Percentiles rank a stretch among this genome's conserved stretches.
These are phyloP conservation scores for Westerdykella aurantiaca DNA, from an alignment of 2,329 filamentous ascomycete genomes.

Conservation along the genomic window DNA sequence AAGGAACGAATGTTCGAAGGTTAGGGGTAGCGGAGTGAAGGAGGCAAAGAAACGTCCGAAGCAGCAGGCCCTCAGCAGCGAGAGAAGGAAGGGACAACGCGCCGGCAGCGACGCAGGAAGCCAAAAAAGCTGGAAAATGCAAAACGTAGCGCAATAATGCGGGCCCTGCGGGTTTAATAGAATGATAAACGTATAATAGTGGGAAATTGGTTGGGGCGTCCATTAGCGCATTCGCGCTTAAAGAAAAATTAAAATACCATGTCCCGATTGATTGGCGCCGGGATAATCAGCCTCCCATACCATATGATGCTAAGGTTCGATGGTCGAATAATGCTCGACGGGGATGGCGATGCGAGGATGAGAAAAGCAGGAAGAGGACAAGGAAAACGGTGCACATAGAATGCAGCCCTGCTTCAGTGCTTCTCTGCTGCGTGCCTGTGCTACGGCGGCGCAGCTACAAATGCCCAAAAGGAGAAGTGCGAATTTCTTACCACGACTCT, in stretches of 20 bases:
- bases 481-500: constrained; percentile 35
- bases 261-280: constrained; percentile 27
- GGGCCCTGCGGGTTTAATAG: constrained; percentile 28
- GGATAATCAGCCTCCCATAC: constrained; percentile 21
- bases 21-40: background rate
- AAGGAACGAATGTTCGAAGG: background rate
- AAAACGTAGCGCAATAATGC: no score
- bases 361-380: constrained; percentile 13
- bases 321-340: constrained; percentile 2
- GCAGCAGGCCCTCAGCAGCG: constrained; percentile 1
- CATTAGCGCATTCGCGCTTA: constrained; percentile 32
- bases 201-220: constrained; percentile 27
- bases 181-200: constrained; percentile 35
- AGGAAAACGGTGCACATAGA: no score
- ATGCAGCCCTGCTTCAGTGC: constrained; percentile 1
- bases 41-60: background rate
- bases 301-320: constrained; percentile 16
- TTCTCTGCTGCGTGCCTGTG: background rate
- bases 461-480: constrained; percentile 9
- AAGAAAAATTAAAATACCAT: constrained; percentile 32
- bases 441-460: background rate
- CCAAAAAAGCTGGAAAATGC: no score
- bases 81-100: background rate
- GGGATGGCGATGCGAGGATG: constrained; percentile 19
- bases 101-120: constrained; percentile 14